Percentiles rank a stretch among this genome's conserved stretches.
These are phyloP conservation scores for Coniochaeta ligniaria DNA, from an alignment of 2,329 filamentous ascomycete species.

Conservation along the genomic window DNA sequence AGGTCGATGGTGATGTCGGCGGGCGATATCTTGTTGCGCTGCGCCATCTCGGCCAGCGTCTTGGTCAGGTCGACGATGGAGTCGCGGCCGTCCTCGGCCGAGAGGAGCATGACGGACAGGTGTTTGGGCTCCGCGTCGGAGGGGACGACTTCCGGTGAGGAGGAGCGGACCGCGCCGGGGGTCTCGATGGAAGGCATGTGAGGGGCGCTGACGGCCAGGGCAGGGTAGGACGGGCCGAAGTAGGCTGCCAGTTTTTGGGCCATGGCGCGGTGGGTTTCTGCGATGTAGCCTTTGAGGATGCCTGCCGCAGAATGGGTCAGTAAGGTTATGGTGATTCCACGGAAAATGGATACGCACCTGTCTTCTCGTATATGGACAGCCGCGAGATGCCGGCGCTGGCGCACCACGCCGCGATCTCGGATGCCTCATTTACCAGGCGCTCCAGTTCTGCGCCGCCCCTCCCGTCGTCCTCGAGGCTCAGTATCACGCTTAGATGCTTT, in stretches of 20 bases:
- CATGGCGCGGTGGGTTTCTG: constrained; percentile 75
- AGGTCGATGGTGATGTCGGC: constrained; percentile 79
- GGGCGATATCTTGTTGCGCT: constrained; percentile 73
- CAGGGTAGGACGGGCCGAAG: constrained; percentile 69
- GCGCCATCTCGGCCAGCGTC: constrained; percentile 91
- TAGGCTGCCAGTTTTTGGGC: constrained; percentile 76
- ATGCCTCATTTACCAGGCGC: constrained; percentile 78
- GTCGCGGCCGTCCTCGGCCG: constrained; percentile 80
- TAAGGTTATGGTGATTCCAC: neutral
- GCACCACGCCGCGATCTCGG: constrained; percentile 90
- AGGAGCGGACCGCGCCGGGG: constrained; percentile 11
- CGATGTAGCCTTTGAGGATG: constrained; percentile 80
- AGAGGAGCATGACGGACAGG: constrained; percentile 68
- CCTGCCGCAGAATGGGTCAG: constrained; percentile 41
- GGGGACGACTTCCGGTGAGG: constrained; percentile 15
- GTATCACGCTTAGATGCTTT: constrained; percentile 78
- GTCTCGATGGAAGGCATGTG: constrained; percentile 53
- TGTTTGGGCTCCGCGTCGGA: constrained; percentile 27
- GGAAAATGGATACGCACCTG: constrained; percentile 49
- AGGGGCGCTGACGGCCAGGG: constrained; percentile 65
- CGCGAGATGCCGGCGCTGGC: constrained; percentile 80
- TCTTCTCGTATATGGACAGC: constrained; percentile 87
- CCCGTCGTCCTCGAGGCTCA: constrained; percentile 65
- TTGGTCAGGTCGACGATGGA: constrained; percentile 94
- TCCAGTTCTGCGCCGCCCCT: constrained; percentile 70